Percentiles rank a stretch among this genome's conserved stretches.
phyloP scores from a whole-genome alignment of 805 yeast species.

The Saturnispora serradocipensis region DNA sequence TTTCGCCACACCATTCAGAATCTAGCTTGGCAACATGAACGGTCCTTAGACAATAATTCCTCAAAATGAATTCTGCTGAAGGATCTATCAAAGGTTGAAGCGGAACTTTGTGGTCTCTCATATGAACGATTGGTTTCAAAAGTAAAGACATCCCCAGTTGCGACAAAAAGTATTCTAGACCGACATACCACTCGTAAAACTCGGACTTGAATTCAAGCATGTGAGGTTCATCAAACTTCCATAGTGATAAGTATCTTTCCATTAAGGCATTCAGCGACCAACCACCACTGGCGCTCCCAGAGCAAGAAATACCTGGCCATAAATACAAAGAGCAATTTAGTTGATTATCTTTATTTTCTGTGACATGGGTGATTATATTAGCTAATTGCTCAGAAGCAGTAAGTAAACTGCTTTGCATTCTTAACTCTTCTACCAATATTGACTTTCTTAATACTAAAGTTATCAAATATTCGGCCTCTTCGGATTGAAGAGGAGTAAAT shows the following conservation, averaged over 20 bases:
- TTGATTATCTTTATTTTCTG: neutral
- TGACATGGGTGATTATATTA: neutral
- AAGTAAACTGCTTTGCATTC: slow-evolving; percentile 1
- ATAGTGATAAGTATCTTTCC: neutral
- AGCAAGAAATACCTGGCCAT: neutral
- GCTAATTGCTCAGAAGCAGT: slow-evolving; percentile 3
- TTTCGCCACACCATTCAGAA: neutral
- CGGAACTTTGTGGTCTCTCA: neutral
- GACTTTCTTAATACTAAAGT: neutral
- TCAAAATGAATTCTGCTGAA: neutral
- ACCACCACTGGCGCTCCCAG: neutral
- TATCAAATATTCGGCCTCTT: neutral
- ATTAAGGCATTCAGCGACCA: neutral
- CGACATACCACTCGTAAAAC: slow-evolving; percentile 4
- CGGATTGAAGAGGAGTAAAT: neutral
- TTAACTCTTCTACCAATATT: neutral
- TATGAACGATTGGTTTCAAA: neutral
- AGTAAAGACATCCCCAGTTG: neutral
- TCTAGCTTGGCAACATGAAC: neutral
- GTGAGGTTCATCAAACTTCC: neutral
- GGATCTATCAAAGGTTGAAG: neutral
- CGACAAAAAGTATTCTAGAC: neutral
- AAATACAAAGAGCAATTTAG: neutral
- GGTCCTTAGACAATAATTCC: neutral
- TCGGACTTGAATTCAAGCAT: neutral